A percentile compares a stretch with the other conserved stretches of the same genome.
Evolutionary conservation across 192 early-diverging fungal species (phyloP).

Genomic region (Chytriomyces sp.): DNA sequence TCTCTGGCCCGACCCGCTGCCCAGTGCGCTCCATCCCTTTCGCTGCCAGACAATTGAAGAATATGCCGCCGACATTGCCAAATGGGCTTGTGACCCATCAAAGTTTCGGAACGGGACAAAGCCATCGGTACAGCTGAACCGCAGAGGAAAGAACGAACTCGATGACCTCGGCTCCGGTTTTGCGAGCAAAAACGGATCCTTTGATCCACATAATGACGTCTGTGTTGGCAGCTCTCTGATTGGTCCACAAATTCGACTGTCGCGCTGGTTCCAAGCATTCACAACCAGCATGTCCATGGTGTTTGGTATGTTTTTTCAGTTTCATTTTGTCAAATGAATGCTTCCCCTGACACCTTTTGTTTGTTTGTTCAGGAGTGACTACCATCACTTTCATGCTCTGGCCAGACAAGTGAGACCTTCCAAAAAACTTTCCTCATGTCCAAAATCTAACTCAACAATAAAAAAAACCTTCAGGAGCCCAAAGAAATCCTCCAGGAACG

Average conservation of each 20-base stretch:
- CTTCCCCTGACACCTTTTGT: not conserved
- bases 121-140: too few species aligned
- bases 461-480: not conserved
- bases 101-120: not conserved
- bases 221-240: not conserved
- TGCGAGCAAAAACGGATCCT: too few species aligned
- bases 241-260: not conserved
- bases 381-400: conserved; percentile 3
- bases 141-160: too few species aligned
- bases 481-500: conserved; percentile 7
- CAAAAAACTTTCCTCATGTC: too few species aligned
- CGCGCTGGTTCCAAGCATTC: not conserved
- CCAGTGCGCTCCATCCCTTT: not conserved
- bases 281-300: not conserved
- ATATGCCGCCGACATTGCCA: not conserved
- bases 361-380: not conserved
- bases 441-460: too few species aligned
- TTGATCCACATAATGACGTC: not conserved
- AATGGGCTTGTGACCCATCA: not conserved
- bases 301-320: not conserved
- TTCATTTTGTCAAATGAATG: not conserved
- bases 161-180: too few species aligned
- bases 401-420: not conserved
- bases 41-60: conserved; percentile 1
- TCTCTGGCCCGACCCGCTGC: not conserved